Base-by-base conservation (phyloP, 139 green algal genomes). In the Helicosporidium sp. region DNA sequence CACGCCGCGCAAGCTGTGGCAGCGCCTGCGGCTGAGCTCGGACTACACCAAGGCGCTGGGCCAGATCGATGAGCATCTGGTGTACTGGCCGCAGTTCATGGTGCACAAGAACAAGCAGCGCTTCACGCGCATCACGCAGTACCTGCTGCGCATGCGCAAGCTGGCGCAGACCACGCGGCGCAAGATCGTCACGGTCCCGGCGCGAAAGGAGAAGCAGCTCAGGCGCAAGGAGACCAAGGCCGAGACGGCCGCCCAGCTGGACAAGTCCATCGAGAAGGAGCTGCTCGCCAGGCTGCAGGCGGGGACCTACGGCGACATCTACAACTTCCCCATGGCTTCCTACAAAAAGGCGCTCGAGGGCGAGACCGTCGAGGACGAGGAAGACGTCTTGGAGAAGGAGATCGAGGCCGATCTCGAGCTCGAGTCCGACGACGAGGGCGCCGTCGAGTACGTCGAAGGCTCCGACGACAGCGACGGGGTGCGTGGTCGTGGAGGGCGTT, bases 61-160 rank as follows among this genome's bases (percentile, higher is more conserved):
- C 44, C 78, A 91, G 66, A 44, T 95, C 5, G 79, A 92, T 58
- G 65, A 78, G 36, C 77, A 86, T 64, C 55, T 94, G 45, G 61
- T 72, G 31, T 83, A 84, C 64, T 97, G 84, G 81, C 87, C 89
- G 37, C 93, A 96, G 65, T 95, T 95, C 58, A 60, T 97, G 53
- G 78, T 96, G 39, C 89, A 98, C 68, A 98, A 98, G 69, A 97
- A 93, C 78, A 98, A 98, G 74, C 89, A 98, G 74, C 72, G 89
- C n/a, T 66, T 98, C 33, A 98, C 89, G 19, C 97, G 97, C 68
- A 95, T 98, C 66, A 94, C 85, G 41, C 89, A 98, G 73, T 95
- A 94, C 71, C 73, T 97, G 44, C 93, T 98, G 37, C 78, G 89
- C 45, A 89, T 93, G 74, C 75, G 83, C 28, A 82, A 77, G 58